Conservation (phyloP, 345 rosid species). For the Acer saccharum region DNA sequence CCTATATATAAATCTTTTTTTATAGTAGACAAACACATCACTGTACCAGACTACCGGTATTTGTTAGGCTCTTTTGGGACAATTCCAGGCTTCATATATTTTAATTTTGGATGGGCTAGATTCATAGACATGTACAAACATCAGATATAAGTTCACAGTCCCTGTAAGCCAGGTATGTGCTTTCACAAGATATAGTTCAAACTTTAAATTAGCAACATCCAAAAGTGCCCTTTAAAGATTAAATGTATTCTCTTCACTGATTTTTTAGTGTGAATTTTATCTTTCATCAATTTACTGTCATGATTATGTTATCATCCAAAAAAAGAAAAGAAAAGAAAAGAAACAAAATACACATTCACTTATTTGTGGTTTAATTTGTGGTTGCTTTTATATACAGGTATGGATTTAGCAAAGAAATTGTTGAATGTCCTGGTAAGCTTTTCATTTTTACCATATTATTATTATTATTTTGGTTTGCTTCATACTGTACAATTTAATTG, state of each 20-base stretch:
- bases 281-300: not conserved
- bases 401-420: constrained; percentile 90
- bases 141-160: not conserved
- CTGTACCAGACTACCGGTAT: not conserved
- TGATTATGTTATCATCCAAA: not conserved
- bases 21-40: not conserved
- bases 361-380: not conserved
- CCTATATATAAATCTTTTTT: not conserved
- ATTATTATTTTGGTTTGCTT: not conserved
- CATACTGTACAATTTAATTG: not conserved
- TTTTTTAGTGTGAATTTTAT: not conserved
- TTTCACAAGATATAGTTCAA: not conserved
- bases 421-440: constrained; percentile 79
- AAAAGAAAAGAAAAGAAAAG: not conserved
- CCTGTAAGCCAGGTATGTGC: not conserved
- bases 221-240: not conserved
- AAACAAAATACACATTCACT: not conserved
- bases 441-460: not conserved
- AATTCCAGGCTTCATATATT: not conserved
- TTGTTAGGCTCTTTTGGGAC: not conserved
- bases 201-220: not conserved
- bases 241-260: not conserved
- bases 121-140: not conserved
- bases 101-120: not conserved
- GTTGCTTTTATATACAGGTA: constrained; percentile 56